Evolutionary conservation across 352 stramenopile species (phyloP), one percentile per base, ranked within the genome.

Genomic region (Phytopythium montanum): DNA sequence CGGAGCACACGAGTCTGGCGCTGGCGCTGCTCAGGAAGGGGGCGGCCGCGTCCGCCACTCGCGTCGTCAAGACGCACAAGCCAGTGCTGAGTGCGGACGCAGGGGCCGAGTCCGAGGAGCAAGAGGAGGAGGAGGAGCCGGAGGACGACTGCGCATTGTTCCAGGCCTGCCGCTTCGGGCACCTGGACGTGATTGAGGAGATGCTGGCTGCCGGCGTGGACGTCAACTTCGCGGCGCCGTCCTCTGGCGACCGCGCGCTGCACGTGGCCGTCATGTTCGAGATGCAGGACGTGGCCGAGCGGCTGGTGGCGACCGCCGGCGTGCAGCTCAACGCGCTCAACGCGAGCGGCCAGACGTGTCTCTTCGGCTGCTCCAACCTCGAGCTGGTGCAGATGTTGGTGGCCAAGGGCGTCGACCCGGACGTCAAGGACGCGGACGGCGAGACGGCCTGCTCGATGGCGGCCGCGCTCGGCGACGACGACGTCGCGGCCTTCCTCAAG

Each of bases 261-360:
- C 85, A 93, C 61, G 77, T 93, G 25, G 82, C 81, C 36, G 74
- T 89, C 18, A 92, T 92, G 76, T 92, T 90, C 54, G 86, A 92
- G 59, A 92, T 90, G 76, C 69, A 89, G 44, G 76, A 88, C 21
- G 79, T 95, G n/a, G 83, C 90, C 26, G 70, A 90, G 61, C 60
- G 90, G 36, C 66, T 95, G 44, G 62, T 86, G 41, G 60, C 66
- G 23, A 76, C 69, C 50, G 67, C 81, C 45, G 58, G 67, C 38
- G 71, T 88, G 57, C 54, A 88, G 23, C 61, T 95, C 48, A 93
- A 90, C 60, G 86, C 73, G 3, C 63, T 72, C 54, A 93, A 95
- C 66, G 59, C 73, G 25, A 82, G 72, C 38, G 80, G 76, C 18
- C 84, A 95, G 64, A 93, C 83, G 46, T 92, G 82, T 53, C 69